Evolutionary conservation across 768 basidiomycete species (phyloP), one percentile per base, ranked within the genome.

Genomic region (Exidia glandulosa): DNA sequence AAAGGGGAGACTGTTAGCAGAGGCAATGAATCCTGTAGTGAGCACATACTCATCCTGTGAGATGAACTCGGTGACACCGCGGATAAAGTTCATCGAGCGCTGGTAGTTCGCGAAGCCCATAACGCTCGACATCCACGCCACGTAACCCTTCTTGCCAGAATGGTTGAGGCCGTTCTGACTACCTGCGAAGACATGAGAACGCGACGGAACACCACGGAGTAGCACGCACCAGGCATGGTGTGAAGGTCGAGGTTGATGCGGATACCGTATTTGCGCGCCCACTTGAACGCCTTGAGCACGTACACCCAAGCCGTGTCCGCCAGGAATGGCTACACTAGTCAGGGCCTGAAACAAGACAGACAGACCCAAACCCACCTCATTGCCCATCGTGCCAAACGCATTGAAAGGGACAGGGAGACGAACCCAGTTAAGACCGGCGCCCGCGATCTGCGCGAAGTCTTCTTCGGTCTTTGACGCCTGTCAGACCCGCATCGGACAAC

Each of bases 161-260:
- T 98, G 95, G 70, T 97, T 98, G 90, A 90, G 96, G 7, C 93
- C 94, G 69, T 96, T 97, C 74, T 94, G 90, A 61, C 85, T 85
- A 25, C 89, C 89, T 41, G 87, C 87, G n/a, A 16, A 90, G 72
- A 31, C 84, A 74, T 64, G 89, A 87, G 59, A 41, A 59, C 3
- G 29, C 14, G 29, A 16, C 30, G 7, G 29, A 27, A 16, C 14
- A 41, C 3, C 36, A 37, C 19, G 36, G 86, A 87, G 68, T 88
- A 88, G 66, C 89, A 88, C 54, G 82, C 83, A 41, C 92, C 91
- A 32, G 91, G 90, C 30, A 85, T 76, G 3, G 87, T 79, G 69
- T 90, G 88, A 32, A 91, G 71, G 71, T 99, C 95, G 34, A 98
- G 80, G 68, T 94, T 91, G 67, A 99, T 92, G 56, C 95, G 85